Evolutionary conservation across 495 filamentous ascomycete species (phyloP).

Genomic region (Hyaloscypha bicolor): DNA sequence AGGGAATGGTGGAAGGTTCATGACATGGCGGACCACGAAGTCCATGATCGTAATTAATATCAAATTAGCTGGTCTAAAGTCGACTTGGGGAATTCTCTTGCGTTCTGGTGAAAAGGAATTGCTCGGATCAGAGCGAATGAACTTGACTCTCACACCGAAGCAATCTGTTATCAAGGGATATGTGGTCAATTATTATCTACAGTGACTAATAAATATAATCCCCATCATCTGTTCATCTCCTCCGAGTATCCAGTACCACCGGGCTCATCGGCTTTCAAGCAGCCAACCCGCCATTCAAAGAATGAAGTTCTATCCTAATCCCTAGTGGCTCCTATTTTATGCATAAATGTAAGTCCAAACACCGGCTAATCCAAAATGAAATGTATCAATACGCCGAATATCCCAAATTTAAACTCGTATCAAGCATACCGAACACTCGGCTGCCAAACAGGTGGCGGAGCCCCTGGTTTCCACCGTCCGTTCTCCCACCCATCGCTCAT

Average conservation of each 20-base stretch:
- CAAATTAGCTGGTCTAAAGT: background rate
- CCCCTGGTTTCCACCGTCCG: conserved; percentile 14
- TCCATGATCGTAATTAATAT: background rate
- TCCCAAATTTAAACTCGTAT: conserved; percentile 2
- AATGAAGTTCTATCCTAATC: background rate
- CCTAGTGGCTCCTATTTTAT: background rate
- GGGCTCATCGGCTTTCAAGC: background rate
- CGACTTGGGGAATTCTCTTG: background rate
- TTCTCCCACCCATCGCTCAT: conserved; percentile 17
- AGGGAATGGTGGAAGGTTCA: background rate
- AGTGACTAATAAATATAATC: background rate
- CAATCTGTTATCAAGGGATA: background rate
- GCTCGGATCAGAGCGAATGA: background rate
- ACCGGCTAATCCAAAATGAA: background rate
- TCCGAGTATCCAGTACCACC: background rate
- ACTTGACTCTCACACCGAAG: background rate
- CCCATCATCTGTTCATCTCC: background rate
- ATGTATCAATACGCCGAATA: background rate
- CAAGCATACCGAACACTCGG: conserved; percentile 31
- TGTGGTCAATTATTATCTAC: background rate
- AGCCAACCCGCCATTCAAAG: background rate
- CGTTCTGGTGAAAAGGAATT: background rate
- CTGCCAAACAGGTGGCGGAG: conserved; percentile 21
- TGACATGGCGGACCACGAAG: background rate
- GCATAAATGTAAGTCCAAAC: background rate